phyloP scores from a whole-genome alignment of 2,329 filamentous ascomycete genomes.

The Chrysoporthe austroafricana region DNA sequence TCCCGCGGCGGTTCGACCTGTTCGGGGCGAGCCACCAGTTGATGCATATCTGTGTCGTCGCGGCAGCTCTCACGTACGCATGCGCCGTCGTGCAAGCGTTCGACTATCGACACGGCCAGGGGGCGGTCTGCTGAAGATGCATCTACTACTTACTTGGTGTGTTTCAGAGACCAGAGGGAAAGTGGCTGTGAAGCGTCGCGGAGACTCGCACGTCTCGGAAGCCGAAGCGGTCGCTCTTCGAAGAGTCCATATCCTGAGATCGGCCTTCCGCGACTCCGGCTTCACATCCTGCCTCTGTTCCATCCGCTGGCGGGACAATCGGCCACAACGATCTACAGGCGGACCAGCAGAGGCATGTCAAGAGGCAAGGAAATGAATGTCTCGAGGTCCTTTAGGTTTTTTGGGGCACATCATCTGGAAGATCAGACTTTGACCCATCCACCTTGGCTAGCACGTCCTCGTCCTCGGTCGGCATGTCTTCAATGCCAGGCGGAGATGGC shows the following conservation, averaged over 20 bases:
- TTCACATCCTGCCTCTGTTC: constrained; percentile 36
- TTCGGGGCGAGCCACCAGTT: constrained; percentile 53
- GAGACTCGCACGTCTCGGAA: no score
- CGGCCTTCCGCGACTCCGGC: constrained; percentile 27
- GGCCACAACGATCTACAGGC: not conserved
- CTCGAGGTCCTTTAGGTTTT: no score
- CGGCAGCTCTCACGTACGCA: constrained; percentile 44
- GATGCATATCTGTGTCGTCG: constrained; percentile 51
- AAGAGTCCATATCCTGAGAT: constrained; percentile 15
- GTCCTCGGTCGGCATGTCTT: not conserved
- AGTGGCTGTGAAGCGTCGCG: no score
- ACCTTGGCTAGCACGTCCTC: constrained; percentile 9
- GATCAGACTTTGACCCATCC: constrained; percentile 11
- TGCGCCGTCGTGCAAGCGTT: constrained; percentile 43
- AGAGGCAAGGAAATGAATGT: no score
- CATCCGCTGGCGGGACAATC: constrained; percentile 30
- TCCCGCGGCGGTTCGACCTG: constrained; percentile 48
- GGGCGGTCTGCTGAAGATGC: constrained; percentile 2
- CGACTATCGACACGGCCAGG: constrained; percentile 37
- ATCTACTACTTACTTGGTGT: not conserved
- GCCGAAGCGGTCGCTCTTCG: not conserved
- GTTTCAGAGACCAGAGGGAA: not conserved
- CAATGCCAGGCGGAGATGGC: constrained; percentile 9
- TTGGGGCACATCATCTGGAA: constrained; percentile 14
- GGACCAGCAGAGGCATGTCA: no score